Percentiles rank a stretch among this genome's conserved stretches.
Evolutionary conservation across 371 early-diverging fungal genomes (phyloP).

Genomic region (Mortierella sp.): DNA sequence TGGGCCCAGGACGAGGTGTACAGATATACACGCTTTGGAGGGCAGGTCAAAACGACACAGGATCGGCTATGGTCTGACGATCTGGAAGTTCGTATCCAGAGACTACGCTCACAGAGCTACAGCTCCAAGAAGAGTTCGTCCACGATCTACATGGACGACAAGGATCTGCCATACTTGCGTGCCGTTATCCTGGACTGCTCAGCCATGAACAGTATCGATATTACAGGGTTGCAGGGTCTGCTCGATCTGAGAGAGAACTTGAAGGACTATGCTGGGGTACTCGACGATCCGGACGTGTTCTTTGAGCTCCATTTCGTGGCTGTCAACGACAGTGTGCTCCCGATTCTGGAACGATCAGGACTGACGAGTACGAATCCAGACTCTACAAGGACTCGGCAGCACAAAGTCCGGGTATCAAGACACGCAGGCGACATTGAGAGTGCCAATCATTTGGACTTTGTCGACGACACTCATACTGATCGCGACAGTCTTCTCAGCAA

Average conservation of each 20-base stretch:
- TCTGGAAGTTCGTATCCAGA: slow-evolving; percentile 21
- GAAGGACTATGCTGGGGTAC: slow-evolving; percentile 21
- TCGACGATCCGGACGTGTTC: slow-evolving; percentile 16
- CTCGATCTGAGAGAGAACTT: slow-evolving; percentile 12
- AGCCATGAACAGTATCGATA: slow-evolving; percentile 31
- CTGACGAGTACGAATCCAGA: neutral
- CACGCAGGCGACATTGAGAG: neutral
- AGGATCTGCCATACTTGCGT: slow-evolving; percentile 20
- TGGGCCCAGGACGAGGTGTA: slow-evolving; percentile 28
- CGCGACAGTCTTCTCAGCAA: slow-evolving; percentile 1
- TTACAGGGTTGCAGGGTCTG: slow-evolving; percentile 26
- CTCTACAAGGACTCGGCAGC: neutral
- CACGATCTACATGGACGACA: neutral
- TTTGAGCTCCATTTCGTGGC: slow-evolving; percentile 43
- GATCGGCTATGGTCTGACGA: slow-evolving; percentile 45
- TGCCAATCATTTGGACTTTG: neutral
- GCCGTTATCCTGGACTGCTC: slow-evolving; percentile 40
- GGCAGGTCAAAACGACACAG: slow-evolving; percentile 7
- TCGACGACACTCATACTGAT: neutral
- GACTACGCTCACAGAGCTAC: slow-evolving; percentile 9
- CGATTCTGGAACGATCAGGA: slow-evolving; percentile 21
- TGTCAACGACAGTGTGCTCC: slow-evolving; percentile 25
- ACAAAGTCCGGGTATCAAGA: neutral
- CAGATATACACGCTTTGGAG: slow-evolving; percentile 23
- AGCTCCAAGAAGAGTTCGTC: neutral